phyloP scores from a whole-genome alignment of 306 rosid genomes.

The Fragaria nilgerrensis region DNA sequence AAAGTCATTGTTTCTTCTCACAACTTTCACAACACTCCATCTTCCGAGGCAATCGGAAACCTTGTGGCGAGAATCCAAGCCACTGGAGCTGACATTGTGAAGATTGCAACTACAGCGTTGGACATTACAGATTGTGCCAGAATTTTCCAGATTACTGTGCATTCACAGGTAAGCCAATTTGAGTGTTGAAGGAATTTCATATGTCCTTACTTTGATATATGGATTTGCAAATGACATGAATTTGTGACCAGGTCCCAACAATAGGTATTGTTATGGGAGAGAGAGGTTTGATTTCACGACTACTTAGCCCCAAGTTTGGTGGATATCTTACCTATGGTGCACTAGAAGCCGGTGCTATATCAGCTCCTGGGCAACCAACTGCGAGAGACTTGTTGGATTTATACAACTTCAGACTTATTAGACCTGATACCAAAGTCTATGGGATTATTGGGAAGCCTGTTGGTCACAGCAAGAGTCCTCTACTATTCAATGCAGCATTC shows the following conservation, averaged over 20 bases:
- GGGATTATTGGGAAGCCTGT: constrained; percentile 52
- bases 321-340: constrained; percentile 47
- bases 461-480: constrained; percentile 54
- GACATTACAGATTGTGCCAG: constrained; percentile 46
- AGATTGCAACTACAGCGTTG: constrained; percentile 43
- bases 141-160: constrained; percentile 39
- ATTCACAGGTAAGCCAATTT: constrained; percentile 36
- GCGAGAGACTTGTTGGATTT: constrained; percentile 35
- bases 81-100: constrained; percentile 45
- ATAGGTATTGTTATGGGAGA: constrained; percentile 45
- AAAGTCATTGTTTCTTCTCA: constrained; percentile 48
- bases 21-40: constrained; percentile 45
- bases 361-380: constrained; percentile 45
- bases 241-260: constrained; percentile 31
- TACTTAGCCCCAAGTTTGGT: constrained; percentile 46
- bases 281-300: constrained; percentile 40
- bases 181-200: not conserved
- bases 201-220: not conserved
- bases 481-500: constrained; percentile 45
- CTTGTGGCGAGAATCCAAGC: constrained; percentile 43
- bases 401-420: constrained; percentile 45
- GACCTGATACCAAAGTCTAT: constrained; percentile 40
- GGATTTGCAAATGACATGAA: constrained; percentile 4
- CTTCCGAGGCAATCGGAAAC: constrained; percentile 40
- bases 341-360: constrained; percentile 31